Conservation (phyloP, 2,329 filamentous ascomycete species). For the Aspergillus neotritici region DNA sequence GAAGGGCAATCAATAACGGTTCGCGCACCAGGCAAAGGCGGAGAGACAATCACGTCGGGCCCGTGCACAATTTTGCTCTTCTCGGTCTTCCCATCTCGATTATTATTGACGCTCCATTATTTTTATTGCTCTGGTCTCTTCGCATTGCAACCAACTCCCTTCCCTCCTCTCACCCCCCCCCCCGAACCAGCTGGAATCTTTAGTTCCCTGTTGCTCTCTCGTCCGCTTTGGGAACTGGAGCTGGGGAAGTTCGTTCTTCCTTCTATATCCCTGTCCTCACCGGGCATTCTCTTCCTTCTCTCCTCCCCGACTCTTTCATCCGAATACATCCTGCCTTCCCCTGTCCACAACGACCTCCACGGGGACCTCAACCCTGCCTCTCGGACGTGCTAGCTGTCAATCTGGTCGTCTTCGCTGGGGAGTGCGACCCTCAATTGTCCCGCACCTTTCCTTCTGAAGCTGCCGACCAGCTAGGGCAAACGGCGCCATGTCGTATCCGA, state of each 20-base stretch:
- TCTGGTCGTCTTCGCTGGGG: conserved; percentile 14
- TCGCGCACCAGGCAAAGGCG: conserved; percentile 11
- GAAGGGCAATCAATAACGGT: conserved; percentile 9
- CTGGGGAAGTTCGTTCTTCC: not conserved
- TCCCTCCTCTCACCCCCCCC: conserved; percentile 17
- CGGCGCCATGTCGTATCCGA: conserved; percentile 39
- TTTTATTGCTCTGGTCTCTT: no score
- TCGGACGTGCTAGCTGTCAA: no score
- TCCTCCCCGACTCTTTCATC: not conserved
- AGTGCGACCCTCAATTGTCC: conserved; percentile 13
- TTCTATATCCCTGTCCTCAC: conserved; percentile 3
- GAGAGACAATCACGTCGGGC: conserved; percentile 19
- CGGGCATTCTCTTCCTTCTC: conserved; percentile 10
- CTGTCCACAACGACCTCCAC: no score
- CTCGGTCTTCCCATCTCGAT: conserved; percentile 13
- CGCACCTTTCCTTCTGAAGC: conserved; percentile 6
- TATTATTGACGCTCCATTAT: conserved; percentile 1
- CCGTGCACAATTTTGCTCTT: conserved; percentile 37
- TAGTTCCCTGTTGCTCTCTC: conserved; percentile 3
- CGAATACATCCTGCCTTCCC: no score
- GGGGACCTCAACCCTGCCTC: no score
- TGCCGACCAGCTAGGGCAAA: conserved; percentile 8
- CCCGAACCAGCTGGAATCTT: conserved; percentile 18
- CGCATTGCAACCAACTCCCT: not conserved
- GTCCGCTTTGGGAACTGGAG: conserved; percentile 2